A percentile compares a stretch with the other conserved stretches of the same genome.
phyloP scores from a whole-genome alignment of 768 basidiomycete genomes.

The Hygrophorus pudorinus region DNA sequence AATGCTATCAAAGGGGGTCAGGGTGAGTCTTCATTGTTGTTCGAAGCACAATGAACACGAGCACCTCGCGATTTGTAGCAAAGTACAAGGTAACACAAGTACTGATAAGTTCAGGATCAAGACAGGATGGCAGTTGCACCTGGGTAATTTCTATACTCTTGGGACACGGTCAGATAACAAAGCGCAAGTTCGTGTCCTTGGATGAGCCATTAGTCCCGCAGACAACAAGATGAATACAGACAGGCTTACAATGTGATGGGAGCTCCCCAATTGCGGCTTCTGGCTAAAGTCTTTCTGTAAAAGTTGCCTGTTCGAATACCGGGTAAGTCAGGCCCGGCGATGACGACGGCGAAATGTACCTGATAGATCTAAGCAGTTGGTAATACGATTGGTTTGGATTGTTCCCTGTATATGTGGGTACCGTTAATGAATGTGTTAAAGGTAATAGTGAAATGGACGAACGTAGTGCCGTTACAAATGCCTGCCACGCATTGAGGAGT shows the following conservation, averaged over 20 bases:
- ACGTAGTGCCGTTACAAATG: conserved; percentile 48
- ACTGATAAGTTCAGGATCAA: no score
- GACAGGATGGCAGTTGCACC: no score
- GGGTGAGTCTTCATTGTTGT: no score
- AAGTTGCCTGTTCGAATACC: conserved; percentile 29
- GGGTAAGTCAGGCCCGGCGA: background rate
- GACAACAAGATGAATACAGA: background rate
- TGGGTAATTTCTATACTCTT: no score
- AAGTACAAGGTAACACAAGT: no score
- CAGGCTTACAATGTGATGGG: conserved; percentile 49
- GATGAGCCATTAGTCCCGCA: background rate
- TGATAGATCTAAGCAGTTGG: conserved; percentile 46
- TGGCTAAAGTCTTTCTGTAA: conserved; percentile 54
- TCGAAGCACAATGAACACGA: no score
- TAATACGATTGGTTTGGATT: conserved; percentile 57
- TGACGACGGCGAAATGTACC: conserved; percentile 22
- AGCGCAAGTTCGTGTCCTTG: conserved; percentile 17
- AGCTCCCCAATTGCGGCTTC: conserved; percentile 65
- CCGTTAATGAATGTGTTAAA: background rate
- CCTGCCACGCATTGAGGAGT: conserved; percentile 27
- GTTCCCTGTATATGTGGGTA: conserved; percentile 18
- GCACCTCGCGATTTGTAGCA: no score
- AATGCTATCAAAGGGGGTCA: no score
- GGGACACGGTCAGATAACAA: conserved; percentile 19
- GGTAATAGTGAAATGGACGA: conserved; percentile 8